phyloP scores from a whole-genome alignment of 129 eudicot species.

The Artemisia tridentata region DNA sequence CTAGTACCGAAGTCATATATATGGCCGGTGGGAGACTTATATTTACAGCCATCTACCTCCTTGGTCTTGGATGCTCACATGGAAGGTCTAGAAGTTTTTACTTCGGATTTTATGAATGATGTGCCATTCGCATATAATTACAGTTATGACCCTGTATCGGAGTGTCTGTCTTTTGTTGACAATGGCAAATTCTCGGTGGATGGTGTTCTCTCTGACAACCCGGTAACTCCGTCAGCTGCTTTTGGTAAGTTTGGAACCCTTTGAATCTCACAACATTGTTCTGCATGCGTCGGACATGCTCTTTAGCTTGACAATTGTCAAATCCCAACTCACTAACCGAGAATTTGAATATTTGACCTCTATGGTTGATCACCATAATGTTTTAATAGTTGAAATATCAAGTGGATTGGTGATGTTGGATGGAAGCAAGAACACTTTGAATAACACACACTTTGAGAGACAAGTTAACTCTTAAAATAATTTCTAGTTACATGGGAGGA shows the following conservation, averaged over 20 bases:
- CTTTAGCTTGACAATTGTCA: too few species aligned
- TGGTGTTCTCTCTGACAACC: slow-evolving; percentile 79
- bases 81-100: slow-evolving; percentile 58
- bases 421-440: too few species aligned
- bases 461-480: too few species aligned
- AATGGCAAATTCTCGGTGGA: slow-evolving; percentile 74
- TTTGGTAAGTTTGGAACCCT: slow-evolving; percentile 40
- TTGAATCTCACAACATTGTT: too few species aligned
- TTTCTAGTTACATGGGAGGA: too few species aligned
- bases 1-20: slow-evolving; percentile 71
- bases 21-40: slow-evolving; percentile 49
- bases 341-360: too few species aligned
- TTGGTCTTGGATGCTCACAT: slow-evolving; percentile 70
- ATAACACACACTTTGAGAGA: too few species aligned
- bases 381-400: not conserved
- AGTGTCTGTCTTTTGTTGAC: slow-evolving; percentile 55
- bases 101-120: slow-evolving; percentile 65
- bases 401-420: not conserved
- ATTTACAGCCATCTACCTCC: slow-evolving; percentile 54
- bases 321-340: too few species aligned
- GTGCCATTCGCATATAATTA: slow-evolving; percentile 54
- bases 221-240: slow-evolving; percentile 70
- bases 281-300: too few species aligned
- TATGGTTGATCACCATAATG: not conserved
- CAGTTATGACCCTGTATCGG: slow-evolving; percentile 74